A percentile compares a stretch with the other conserved stretches of the same genome.
These are phyloP conservation scores for Coemansia sp. DNA, from an alignment of 192 early-diverging fungal genomes.

Conservation along the genomic window DNA sequence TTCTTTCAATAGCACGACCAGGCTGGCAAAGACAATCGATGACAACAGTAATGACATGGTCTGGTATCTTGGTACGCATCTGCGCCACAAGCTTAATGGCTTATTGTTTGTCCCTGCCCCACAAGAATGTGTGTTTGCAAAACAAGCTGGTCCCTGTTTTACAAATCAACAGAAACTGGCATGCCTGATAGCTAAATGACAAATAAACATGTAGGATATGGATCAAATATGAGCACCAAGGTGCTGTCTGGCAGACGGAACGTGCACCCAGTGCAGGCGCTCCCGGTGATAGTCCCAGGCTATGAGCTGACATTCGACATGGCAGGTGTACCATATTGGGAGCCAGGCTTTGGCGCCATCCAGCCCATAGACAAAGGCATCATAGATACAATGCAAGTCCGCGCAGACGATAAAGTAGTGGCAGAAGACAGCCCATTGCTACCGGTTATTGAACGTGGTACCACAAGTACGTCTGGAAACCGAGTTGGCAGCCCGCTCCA, in stretches of 20 bases:
- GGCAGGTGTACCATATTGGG: constrained; percentile 47
- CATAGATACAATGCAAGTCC: not conserved
- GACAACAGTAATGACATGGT: constrained; percentile 11
- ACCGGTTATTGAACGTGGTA: not conserved
- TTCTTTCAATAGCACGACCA: not conserved
- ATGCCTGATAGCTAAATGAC: not conserved
- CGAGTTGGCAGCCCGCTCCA: constrained; percentile 30
- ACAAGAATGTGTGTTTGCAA: not conserved
- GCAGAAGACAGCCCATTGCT: not conserved
- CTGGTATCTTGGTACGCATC: constrained; percentile 37
- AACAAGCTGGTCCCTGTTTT: not conserved
- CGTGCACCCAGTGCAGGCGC: constrained; percentile 38
- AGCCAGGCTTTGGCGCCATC: constrained; percentile 52
- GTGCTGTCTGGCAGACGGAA: constrained; percentile 51
- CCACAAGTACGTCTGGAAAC: not conserved
- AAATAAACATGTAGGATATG: constrained; percentile 30
- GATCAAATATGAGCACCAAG: constrained; percentile 51
- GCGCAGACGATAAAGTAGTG: not conserved
- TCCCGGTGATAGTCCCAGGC: constrained; percentile 35
- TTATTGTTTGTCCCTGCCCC: not conserved
- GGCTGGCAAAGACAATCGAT: not conserved
- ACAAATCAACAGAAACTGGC: too few species aligned
- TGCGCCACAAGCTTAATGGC: not conserved
- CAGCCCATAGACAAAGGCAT: constrained; percentile 9
- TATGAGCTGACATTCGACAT: constrained; percentile 54